Evolutionary conservation across 1,139 yeast species (phyloP).

Genomic region (Saccharomyces hybrid): DNA sequence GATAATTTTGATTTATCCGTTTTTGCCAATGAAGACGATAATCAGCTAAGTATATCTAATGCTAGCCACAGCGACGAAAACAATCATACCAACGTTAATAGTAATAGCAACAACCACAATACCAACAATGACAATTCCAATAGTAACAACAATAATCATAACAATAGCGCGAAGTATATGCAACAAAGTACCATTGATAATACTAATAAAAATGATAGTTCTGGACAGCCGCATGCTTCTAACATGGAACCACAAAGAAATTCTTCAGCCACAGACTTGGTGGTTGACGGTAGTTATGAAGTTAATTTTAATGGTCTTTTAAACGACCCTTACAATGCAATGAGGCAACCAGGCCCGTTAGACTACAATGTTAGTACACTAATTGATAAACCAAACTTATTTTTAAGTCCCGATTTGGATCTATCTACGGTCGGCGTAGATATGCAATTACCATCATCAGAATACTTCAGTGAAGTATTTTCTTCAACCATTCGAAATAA

Average conservation of each 20-base stretch:
- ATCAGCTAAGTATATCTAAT: background rate
- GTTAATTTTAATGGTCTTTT: conserved; percentile 2
- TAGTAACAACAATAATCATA: background rate
- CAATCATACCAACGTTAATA: background rate
- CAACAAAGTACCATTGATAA: background rate
- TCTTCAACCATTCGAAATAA: background rate
- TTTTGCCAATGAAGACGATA: conserved; percentile 5
- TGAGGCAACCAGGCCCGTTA: background rate
- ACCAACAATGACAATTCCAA: background rate
- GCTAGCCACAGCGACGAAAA: background rate
- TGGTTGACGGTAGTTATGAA: background rate
- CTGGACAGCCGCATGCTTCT: background rate
- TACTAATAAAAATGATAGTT: background rate
- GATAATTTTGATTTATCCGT: conserved; percentile 10
- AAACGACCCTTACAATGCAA: background rate
- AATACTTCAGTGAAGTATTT: conserved; percentile 19
- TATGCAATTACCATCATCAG: conserved; percentile 10
- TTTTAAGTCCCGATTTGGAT: conserved; percentile 3
- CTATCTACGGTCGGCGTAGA: conserved; percentile 6
- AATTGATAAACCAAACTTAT: conserved; percentile 13
- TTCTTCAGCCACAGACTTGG: background rate
- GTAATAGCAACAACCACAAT: background rate
- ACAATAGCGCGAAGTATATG: background rate
- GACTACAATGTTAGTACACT: conserved; percentile 11
- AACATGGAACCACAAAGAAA: background rate